phyloP scores from a whole-genome alignment of 176 grass and related monocot species.

The Areca catechu region DNA sequence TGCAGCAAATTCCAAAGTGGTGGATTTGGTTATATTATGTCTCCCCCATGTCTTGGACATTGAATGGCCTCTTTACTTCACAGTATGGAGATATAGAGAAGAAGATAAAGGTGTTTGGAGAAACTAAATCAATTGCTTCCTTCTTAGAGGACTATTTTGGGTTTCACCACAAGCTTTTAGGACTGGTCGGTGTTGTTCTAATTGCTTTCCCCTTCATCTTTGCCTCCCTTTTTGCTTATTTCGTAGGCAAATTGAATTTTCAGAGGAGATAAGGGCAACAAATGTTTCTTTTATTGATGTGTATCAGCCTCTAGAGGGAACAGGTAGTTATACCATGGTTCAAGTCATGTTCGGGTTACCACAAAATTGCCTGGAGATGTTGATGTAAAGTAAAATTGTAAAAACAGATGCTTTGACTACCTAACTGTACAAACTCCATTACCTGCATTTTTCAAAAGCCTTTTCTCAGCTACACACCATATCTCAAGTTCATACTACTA shows the following conservation, averaged over 20 bases:
- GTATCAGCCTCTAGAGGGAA: no score
- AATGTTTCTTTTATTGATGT: no score
- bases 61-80: constrained; percentile 56
- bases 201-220: constrained; percentile 37
- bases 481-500: no score
- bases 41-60: constrained; percentile 41
- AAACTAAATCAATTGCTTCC: constrained; percentile 33
- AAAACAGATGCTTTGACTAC: no score
- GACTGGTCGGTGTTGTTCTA: constrained; percentile 35
- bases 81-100: constrained; percentile 45
- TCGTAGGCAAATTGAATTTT: constrained; percentile 62
- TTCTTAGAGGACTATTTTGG: constrained; percentile 64
- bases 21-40: constrained; percentile 78
- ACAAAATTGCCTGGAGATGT: no score
- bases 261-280: constrained; percentile 36
- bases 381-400: no score
- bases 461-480: no score
- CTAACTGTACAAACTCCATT: no score
- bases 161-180: constrained; percentile 33
- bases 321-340: no score
- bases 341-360: no score
- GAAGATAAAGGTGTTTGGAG: constrained; percentile 31
- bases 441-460: no score
- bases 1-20: constrained; percentile 85
- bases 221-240: constrained; percentile 45